These are phyloP conservation scores for Chaetomium cochliodes DNA, from an alignment of 495 filamentous ascomycete species.

Conservation along the genomic window DNA sequence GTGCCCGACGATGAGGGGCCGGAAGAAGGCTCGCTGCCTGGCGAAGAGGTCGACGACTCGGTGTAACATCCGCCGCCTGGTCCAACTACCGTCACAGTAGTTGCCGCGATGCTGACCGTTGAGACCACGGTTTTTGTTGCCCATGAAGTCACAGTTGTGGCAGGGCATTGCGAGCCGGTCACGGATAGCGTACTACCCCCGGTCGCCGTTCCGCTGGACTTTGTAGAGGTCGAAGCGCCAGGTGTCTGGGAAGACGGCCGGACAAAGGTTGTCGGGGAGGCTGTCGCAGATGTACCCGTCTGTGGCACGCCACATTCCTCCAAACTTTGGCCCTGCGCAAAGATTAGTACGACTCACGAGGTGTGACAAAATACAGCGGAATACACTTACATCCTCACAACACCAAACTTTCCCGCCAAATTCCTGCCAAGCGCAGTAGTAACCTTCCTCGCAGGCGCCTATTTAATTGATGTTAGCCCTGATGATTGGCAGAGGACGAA, in stretches of 20 bases:
- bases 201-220: not conserved
- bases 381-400: slow-evolving; percentile 30
- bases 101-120: slow-evolving; percentile 15
- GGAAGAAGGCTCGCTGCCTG: not conserved
- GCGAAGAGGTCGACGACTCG: not conserved
- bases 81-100: slow-evolving; percentile 13
- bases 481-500: not conserved
- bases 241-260: not conserved
- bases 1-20: not conserved
- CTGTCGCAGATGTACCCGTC: not conserved
- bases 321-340: slow-evolving; percentile 29
- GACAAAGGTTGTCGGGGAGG: not conserved
- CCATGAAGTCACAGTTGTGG: slow-evolving; percentile 20
- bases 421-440: slow-evolving; percentile 34
- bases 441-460: slow-evolving; percentile 35
- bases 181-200: not conserved
- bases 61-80: not conserved
- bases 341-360: not conserved
- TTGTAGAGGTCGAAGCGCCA: not conserved
- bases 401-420: slow-evolving; percentile 34
- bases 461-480: not conserved
- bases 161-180: slow-evolving; percentile 8
- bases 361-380: not conserved
- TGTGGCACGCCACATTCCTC: slow-evolving; percentile 28
- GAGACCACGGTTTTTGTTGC: slow-evolving; percentile 19